Evolutionary conservation across 805 yeast species (phyloP), one percentile per base, ranked within the genome.

Genomic region (Wickerhamomyces bisporus): DNA sequence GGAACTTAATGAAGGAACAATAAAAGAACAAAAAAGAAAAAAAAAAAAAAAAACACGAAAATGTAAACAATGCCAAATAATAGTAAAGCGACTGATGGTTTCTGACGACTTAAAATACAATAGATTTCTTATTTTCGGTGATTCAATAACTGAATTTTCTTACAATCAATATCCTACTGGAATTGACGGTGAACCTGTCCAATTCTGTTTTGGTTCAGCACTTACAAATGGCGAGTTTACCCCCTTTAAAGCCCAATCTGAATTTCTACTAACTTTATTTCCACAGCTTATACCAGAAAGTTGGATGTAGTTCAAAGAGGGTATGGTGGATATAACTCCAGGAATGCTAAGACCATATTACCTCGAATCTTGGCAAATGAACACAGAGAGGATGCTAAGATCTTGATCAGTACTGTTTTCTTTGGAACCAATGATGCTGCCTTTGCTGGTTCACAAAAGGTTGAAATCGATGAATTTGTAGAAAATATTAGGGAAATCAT

Each of bases 371-470:
- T 86, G 25, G 64, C 69, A 17, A 50, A 58, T 4, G 85, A 79
- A 43, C 60, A 73, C 33, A 65, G 58, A 1, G 63, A 50, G 6
- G 47, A 43, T 4, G 54, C 60, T 27, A 55, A 59, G 41, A 61
- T 76, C 35, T 60, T 45, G 3, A 45, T 70, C 10, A 65, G 77
- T 41, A 75, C 79, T 10, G 62, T 87, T 2, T 87, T 83, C 54
- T 77, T 86, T 49, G 96, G 96, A 4, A 74, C 95, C 12, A 88
- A 88, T 53, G 97, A 88, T 57, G 69, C 82, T 0, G 68, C 73
- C 3, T 45, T 62, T 8, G 64, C 54, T 1, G 71, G 70, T 4
- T 50, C 55, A 4, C 77, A 73, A 45, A 60, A 61, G 17, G 86
- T 86, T 10, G 73, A 75, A 1, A 15, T 81, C 4, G 70, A 58